A percentile compares a stretch with the other conserved stretches of the same genome.
Evolutionary conservation across 1,284 basidiomycete genomes (phyloP).

Genomic region (Bondarzewia mesenterica): DNA sequence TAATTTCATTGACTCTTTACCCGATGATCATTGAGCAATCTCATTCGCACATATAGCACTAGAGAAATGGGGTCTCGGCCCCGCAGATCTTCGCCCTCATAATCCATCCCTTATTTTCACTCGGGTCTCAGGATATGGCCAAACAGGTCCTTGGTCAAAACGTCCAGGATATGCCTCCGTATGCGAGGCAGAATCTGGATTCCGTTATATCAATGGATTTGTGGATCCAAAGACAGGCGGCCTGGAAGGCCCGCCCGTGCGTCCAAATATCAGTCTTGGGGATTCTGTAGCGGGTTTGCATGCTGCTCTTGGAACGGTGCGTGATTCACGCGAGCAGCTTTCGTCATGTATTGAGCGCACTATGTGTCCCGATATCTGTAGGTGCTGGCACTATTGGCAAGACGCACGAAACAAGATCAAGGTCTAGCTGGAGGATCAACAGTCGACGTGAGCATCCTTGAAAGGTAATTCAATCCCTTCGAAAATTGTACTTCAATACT

Average conservation of each 20-base stretch:
- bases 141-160: slow-evolving; percentile 63
- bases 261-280: slow-evolving; percentile 64
- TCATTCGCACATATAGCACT: slow-evolving; percentile 34
- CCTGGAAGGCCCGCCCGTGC: slow-evolving; percentile 51
- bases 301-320: slow-evolving; percentile 63
- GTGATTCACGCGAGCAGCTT: slow-evolving; percentile 12
- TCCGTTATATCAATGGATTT: slow-evolving; percentile 63
- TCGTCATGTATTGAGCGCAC: background rate
- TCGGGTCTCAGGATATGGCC: slow-evolving; percentile 66
- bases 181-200: slow-evolving; percentile 67
- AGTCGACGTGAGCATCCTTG: slow-evolving; percentile 69
- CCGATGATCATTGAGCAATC: background rate
- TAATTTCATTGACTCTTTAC: background rate
- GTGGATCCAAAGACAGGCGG: slow-evolving; percentile 43
- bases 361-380: slow-evolving; percentile 14
- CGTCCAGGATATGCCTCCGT: slow-evolving; percentile 66
- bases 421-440: slow-evolving; percentile 40
- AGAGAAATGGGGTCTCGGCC: slow-evolving; percentile 62
- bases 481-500: background rate
- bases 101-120: slow-evolving; percentile 65
- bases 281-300: slow-evolving; percentile 65
- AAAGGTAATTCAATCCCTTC: slow-evolving; percentile 35
- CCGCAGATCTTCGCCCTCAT: slow-evolving; percentile 41
- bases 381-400: slow-evolving; percentile 66
- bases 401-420: slow-evolving; percentile 29